These are phyloP conservation scores for Aurantiochytrium sp. DNA, from an alignment of 108 stramenopile species.

Conservation along the genomic window DNA sequence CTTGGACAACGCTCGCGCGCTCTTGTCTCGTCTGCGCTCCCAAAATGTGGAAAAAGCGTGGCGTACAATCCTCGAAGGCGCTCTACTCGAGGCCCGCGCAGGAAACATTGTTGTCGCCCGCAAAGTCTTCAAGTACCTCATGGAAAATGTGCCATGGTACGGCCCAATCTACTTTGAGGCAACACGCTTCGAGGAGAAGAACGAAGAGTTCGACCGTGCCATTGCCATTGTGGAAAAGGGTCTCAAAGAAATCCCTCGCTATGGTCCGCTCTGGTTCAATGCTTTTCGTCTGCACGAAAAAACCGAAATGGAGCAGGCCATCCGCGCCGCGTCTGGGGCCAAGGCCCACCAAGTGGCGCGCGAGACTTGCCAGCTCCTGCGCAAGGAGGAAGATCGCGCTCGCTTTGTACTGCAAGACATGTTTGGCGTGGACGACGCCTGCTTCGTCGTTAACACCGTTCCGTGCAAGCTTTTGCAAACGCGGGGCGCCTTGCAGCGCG, in stretches of 20 bases:
- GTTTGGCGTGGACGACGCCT: neutral
- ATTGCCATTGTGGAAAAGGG: constrained; percentile 81
- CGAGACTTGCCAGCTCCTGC: neutral
- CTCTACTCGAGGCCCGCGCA: constrained; percentile 81
- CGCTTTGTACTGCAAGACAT: neutral
- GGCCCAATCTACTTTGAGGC: constrained; percentile 92
- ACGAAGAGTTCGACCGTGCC: constrained; percentile 56
- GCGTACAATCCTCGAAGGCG: constrained; percentile 89
- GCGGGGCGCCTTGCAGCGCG: constrained; percentile 66
- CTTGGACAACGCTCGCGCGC: constrained; percentile 60
- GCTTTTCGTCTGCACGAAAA: constrained; percentile 77
- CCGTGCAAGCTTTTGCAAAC: constrained; percentile 52
- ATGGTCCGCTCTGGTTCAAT: constrained; percentile 93
- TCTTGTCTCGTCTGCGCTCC: constrained; percentile 75
- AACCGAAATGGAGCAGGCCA: constrained; percentile 21
- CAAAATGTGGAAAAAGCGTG: constrained; percentile 80
- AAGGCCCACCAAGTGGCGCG: neutral
- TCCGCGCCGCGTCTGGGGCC: neutral
- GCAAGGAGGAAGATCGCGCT: neutral
- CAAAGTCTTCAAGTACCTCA: constrained; percentile 67
- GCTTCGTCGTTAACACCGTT: neutral
- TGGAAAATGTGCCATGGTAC: constrained; percentile 90
- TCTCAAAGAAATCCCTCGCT: constrained; percentile 76
- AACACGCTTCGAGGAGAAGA: constrained; percentile 71
- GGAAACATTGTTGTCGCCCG: constrained; percentile 76